Evolutionary conservation across 441 rosid genomes (phyloP).

Genomic region (Gossypium armourianum): DNA sequence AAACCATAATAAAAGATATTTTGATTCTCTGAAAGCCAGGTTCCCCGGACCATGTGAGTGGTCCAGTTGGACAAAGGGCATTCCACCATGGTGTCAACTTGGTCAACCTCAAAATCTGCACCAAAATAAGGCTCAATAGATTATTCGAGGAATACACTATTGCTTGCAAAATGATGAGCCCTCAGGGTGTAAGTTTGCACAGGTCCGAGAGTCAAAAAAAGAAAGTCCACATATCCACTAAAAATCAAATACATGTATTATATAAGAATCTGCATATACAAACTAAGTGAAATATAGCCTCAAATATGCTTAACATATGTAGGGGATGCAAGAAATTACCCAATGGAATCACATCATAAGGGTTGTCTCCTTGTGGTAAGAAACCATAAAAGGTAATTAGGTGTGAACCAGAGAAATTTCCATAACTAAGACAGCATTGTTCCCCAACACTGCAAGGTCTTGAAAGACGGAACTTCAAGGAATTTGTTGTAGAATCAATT

Average conservation of each 20-base stretch:
- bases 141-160: slow-evolving; percentile 1
- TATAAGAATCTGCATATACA: not conserved
- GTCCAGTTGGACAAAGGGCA: slow-evolving; percentile 33
- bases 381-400: slow-evolving; percentile 78
- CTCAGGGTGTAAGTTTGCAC: not conserved
- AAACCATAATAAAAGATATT: slow-evolving; percentile 61
- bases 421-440: slow-evolving; percentile 80
- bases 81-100: slow-evolving; percentile 29
- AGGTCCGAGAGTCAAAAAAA: not conserved
- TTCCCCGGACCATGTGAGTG: slow-evolving; percentile 80
- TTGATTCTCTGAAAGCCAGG: slow-evolving; percentile 70
- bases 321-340: slow-evolving; percentile 34
- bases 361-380: slow-evolving; percentile 65
- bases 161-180: not conserved
- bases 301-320: not conserved
- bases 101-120: slow-evolving; percentile 59
- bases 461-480: slow-evolving; percentile 63
- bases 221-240: not conserved
- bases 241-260: not conserved
- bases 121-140: slow-evolving; percentile 12
- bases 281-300: not conserved
- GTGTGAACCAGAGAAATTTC: slow-evolving; percentile 71
- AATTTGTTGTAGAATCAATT: slow-evolving; percentile 45
- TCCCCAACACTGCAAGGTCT: slow-evolving; percentile 62
- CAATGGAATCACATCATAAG: slow-evolving; percentile 62